phyloP scores from a whole-genome alignment of 495 filamentous ascomycete species.

The Penicillium taxi region DNA sequence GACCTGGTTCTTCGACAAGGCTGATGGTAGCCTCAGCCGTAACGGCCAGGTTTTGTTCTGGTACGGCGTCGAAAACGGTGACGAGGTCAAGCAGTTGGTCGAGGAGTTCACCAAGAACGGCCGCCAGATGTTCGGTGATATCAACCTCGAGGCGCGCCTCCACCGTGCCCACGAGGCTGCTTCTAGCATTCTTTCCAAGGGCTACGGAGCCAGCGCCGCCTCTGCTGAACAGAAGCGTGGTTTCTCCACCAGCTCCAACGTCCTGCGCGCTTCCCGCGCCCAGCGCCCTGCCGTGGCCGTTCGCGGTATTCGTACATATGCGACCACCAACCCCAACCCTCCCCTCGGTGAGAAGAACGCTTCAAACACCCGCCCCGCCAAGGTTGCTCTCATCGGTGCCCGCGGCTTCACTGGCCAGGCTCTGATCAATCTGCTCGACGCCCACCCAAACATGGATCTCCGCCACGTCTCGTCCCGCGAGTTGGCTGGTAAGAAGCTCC shows the following conservation, averaged over 20 bases:
- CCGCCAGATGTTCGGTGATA: slow-evolving; percentile 80
- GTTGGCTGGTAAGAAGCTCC: slow-evolving; percentile 78
- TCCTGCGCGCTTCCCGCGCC: slow-evolving; percentile 28
- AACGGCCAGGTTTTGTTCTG: slow-evolving; percentile 92
- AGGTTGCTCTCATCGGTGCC: slow-evolving; percentile 87
- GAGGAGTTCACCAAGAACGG: slow-evolving; percentile 79
- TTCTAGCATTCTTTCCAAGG: slow-evolving; percentile 44
- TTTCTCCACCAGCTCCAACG: slow-evolving; percentile 53
- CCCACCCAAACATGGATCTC: slow-evolving; percentile 91
- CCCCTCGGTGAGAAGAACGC: slow-evolving; percentile 91
- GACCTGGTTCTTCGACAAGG: slow-evolving; percentile 98
- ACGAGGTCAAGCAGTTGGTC: slow-evolving; percentile 81
- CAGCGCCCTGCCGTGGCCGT: slow-evolving; percentile 23
- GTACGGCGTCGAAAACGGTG: slow-evolving; percentile 82
- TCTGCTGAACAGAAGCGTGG: slow-evolving; percentile 54
- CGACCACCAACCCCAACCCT: slow-evolving; percentile 91
- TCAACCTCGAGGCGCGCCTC: slow-evolving; percentile 79
- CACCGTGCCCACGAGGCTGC: slow-evolving; percentile 66
- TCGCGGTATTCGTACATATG: slow-evolving; percentile 36
- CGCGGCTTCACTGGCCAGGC: slow-evolving; percentile 95
- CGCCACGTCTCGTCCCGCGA: slow-evolving; percentile 92
- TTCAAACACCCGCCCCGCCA: slow-evolving; percentile 71
- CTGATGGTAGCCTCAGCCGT: slow-evolving; percentile 79
- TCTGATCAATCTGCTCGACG: slow-evolving; percentile 79
- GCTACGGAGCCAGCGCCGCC: slow-evolving; percentile 34